Evolutionary conservation across 805 yeast genomes (phyloP).

Genomic region (Hanseniaspora mollemarum): DNA sequence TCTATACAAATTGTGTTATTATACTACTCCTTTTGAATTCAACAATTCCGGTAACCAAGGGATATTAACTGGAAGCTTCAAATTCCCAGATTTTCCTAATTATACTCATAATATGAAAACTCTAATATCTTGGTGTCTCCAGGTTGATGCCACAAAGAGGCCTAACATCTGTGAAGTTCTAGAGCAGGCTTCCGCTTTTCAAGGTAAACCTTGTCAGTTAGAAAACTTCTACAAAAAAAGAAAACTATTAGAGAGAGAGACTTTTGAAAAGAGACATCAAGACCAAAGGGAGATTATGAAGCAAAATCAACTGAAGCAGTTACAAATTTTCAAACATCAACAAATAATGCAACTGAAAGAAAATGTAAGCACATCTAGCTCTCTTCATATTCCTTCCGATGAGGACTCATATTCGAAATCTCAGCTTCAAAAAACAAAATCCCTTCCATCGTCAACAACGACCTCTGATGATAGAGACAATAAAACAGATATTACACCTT

Average conservation of each 20-base stretch:
- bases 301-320: conserved; percentile 3
- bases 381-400: background rate
- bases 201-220: conserved; percentile 38
- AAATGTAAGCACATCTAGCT: background rate
- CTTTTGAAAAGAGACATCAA: conserved; percentile 12
- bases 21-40: conserved; percentile 70
- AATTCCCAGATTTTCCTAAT: conserved; percentile 43
- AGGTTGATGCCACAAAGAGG: conserved; percentile 56
- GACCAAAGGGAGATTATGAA: conserved; percentile 12
- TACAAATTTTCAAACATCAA: conserved; percentile 10
- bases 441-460: conserved; percentile 1
- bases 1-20: conserved; percentile 64
- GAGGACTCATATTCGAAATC: no score
- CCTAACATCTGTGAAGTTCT: conserved; percentile 64
- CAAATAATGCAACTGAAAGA: background rate
- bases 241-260: conserved; percentile 17
- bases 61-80: conserved; percentile 45
- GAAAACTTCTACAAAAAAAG: conserved; percentile 31
- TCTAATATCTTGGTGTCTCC: conserved; percentile 48
- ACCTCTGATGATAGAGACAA: background rate
- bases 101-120: conserved; percentile 55
- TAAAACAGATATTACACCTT: background rate
- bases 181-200: conserved; percentile 55
- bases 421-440: background rate
- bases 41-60: conserved; percentile 45